Evolutionary conservation across 148 eudicot species (phyloP), one percentile per base, ranked within the genome.

Genomic region (Fagopyrum homotropicum): DNA sequence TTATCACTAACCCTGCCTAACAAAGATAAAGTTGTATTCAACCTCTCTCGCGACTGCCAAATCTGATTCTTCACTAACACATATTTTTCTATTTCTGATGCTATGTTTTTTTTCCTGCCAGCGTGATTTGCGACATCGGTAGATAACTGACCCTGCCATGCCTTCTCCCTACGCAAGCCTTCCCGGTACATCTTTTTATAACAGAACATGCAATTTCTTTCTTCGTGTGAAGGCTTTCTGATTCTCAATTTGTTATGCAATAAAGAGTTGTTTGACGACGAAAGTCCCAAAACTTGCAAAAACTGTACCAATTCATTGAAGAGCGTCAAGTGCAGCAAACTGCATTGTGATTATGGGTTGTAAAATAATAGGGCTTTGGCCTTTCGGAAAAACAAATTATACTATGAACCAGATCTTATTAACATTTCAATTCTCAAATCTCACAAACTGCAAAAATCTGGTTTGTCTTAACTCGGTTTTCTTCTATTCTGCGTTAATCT

Each of bases 101-200:
- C 9, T 44, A 5, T 68, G 45, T 52, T 9, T 48, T 4, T 56
- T 69, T 45, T 45, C n/a, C 75, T 48, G 19, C 45, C 80, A 82
- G 84, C 79, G 84, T 66, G 82, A 82, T 68, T 73, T 82, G 73
- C 84, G 84, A 26, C 82, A 78, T 29, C 80, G 84, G 16, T 82
- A 82, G 75, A 46, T 17, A 69, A 46, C 56, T 30, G 30, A 72
- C 40, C 52, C 55, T 64, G 17, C 56, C 15, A 48, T 43, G 77
- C 59, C 52, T 45, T 55, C 10, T 47, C 52, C 43, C 29, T 69
- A 7, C n/a, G 47, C 12, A 29, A 52, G 61, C 59, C 54, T 64
- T 75, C 48, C 73, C 59, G 82, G 82, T 82, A 79, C 57, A 66
- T 55, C 19, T 73, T 73, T 7, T 35, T 5, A 52, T 43, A 61